These are phyloP conservation scores for Holtermannia corniformis DNA, from an alignment of 768 basidiomycete genomes.

Conservation along the genomic window DNA sequence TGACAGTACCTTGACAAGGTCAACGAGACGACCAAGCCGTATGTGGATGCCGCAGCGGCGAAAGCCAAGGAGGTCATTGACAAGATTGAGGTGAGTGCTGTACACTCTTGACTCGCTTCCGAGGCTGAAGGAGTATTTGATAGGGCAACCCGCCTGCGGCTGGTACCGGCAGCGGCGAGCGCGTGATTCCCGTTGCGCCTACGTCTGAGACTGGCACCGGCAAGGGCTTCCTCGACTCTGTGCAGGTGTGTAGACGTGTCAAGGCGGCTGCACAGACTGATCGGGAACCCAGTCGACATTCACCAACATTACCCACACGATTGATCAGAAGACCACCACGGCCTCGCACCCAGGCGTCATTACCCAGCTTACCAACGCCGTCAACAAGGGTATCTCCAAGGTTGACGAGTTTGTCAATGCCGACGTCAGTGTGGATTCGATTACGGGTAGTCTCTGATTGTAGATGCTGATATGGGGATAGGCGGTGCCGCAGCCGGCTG, in stretches of 20 bases:
- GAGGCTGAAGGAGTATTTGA: neutral
- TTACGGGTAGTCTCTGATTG: neutral
- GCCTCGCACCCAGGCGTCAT: conserved; percentile 33
- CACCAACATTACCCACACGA: conserved; percentile 27
- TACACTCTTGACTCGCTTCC: too few relatives aligned
- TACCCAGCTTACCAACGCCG: conserved; percentile 26
- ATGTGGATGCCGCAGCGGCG: conserved; percentile 28
- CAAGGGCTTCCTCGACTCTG: conserved; percentile 12
- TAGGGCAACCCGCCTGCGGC: conserved; percentile 9
- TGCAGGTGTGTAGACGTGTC: conserved; percentile 16
- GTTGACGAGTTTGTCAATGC: conserved; percentile 26
- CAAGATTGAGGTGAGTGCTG: conserved; percentile 24
- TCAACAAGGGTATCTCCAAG: conserved; percentile 25
- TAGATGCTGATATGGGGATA: neutral
- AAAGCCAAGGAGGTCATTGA: conserved; percentile 35
- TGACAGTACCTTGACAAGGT: conserved; percentile 31
- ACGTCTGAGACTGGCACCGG: neutral
- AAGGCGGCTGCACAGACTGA: too few relatives aligned
- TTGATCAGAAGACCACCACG: conserved; percentile 36
- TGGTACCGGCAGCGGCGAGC: conserved; percentile 9
- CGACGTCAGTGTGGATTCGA: conserved; percentile 13
- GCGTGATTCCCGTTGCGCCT: conserved; percentile 3
- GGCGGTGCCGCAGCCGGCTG: neutral
- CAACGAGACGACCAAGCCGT: conserved; percentile 32
- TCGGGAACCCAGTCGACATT: conserved; percentile 10